Base-by-base conservation (phyloP, 768 basidiomycete species). In the Boletus speciosus region DNA sequence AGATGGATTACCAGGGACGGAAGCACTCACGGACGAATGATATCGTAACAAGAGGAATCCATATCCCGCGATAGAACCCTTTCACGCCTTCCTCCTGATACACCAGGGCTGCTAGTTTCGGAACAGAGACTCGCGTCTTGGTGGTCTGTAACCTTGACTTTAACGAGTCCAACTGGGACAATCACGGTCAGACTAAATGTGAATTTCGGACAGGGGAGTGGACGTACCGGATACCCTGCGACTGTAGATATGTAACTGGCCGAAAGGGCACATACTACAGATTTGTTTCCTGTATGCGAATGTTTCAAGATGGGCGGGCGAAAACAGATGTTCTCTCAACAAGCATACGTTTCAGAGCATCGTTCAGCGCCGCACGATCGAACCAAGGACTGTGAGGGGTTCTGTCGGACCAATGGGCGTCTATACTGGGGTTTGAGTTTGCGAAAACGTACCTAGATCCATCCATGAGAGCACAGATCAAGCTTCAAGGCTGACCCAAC, bases 31-130 rank as follows among this genome's bases (percentile, higher is more conserved):
- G 92, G 70, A 98, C 94, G 69, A 96, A 93, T 6, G 94, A 93
- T 62, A 98, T 98, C 9, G 94, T 96, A 72, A 93, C 78, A 51
- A 98, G 81, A 44, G 96, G 95, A 62, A 98, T 90, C 84, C 90
- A 91, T 47, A 94, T 66, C 53, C 92, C 92, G 52, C 93, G 81
- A 71, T 91, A 96, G 73, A 93, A 98, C 50, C 96, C 95, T 60
- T 80, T 80, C 34, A 92, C 71, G n/a, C 93, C 87, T 73, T 93
- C 88, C 64, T 93, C 91, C 31, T 81, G 81, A 71, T 90, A 90
- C 27, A 93, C 85, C 60, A 85, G 73, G 27, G 77, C 73, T 52
- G 90, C 84, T 58, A 90, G 81, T 64, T 77, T 80, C 27, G 84
- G 83, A 50, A 96, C 84, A 8, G 89, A 82, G 60, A 90, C 81